These are phyloP conservation scores for Lophiostoma macrostomum DNA, from an alignment of 495 filamentous ascomycete species.

Conservation along the genomic window DNA sequence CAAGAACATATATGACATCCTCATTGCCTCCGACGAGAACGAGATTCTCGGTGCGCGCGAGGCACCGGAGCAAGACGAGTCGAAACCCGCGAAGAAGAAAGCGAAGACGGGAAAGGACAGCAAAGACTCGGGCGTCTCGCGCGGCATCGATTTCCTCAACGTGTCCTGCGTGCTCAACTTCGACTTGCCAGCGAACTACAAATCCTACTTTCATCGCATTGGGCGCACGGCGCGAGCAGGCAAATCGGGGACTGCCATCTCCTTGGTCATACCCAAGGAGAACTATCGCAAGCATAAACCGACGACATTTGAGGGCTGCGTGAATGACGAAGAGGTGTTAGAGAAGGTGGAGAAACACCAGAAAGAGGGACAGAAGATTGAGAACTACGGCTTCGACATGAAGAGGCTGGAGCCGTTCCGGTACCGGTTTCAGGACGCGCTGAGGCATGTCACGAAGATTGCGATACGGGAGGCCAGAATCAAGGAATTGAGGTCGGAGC, in stretches of 20 bases:
- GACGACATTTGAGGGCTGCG: slow-evolving; percentile 66
- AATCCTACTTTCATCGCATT: slow-evolving; percentile 92
- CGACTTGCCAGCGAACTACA: slow-evolving; percentile 82
- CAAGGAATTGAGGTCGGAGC: slow-evolving; percentile 80
- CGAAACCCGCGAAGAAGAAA: slow-evolving; percentile 53
- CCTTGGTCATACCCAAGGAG: slow-evolving; percentile 79
- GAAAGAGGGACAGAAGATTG: slow-evolving; percentile 73
- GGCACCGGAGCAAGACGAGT: slow-evolving; percentile 39
- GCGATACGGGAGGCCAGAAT: slow-evolving; percentile 87
- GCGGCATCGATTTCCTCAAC: slow-evolving; percentile 95
- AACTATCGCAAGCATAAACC: slow-evolving; percentile 83
- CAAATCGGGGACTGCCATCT: slow-evolving; percentile 88
- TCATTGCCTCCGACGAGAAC: slow-evolving; percentile 92
- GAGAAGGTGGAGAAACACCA: slow-evolving; percentile 47
- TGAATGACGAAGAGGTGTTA: slow-evolving; percentile 75
- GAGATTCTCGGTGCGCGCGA: slow-evolving; percentile 67
- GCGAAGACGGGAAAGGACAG: slow-evolving; percentile 62
- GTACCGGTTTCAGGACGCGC: slow-evolving; percentile 89
- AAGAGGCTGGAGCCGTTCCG: slow-evolving; percentile 85
- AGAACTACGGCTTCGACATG: slow-evolving; percentile 94
- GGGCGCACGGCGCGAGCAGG: slow-evolving; percentile 90
- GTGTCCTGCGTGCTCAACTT: slow-evolving; percentile 92
- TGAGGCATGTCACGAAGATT: slow-evolving; percentile 74
- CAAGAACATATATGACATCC: slow-evolving; percentile 90
- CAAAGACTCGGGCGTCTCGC: slow-evolving; percentile 87